These are phyloP conservation scores for Dissoconium aciculare DNA, from an alignment of 2,329 filamentous ascomycete genomes.

Conservation along the genomic window DNA sequence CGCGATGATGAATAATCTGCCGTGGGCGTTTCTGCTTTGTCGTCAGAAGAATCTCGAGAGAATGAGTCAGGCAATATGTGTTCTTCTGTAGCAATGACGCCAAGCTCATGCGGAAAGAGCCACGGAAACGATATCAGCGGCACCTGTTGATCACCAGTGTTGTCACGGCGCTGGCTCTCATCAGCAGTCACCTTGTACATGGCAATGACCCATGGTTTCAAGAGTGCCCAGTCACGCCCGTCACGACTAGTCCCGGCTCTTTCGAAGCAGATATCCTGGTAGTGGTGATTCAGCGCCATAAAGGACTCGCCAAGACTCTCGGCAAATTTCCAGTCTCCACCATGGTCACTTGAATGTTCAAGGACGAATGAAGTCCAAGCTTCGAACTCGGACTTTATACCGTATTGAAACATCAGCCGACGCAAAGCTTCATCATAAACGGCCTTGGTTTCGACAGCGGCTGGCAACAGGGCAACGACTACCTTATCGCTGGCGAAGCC, in stretches of 20 bases:
- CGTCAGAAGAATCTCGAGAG: no score
- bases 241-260: constrained; percentile 37
- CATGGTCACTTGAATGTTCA: constrained; percentile 53
- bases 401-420: constrained; percentile 71
- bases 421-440: constrained; percentile 65
- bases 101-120: constrained; percentile 64
- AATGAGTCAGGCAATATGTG: no score
- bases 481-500: constrained; percentile 42
- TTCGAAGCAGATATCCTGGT: constrained; percentile 50
- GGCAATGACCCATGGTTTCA: constrained; percentile 64
- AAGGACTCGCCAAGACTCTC: constrained; percentile 65
- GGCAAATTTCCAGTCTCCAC: constrained; percentile 69
- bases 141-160: constrained; percentile 36
- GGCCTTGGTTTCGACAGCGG: constrained; percentile 52
- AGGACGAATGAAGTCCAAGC: constrained; percentile 79
- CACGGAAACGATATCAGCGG: constrained; percentile 90
- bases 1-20: no score
- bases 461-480: constrained; percentile 40
- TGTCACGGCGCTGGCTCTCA: constrained; percentile 36
- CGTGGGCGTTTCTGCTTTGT: no score
- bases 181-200: constrained; percentile 75
- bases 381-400: constrained; percentile 78
- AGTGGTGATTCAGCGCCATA: constrained; percentile 50
- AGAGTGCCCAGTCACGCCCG: constrained; percentile 34
- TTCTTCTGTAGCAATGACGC: constrained; percentile 59